phyloP scores from a whole-genome alignment of 1,284 basidiomycete genomes.

The Testicularia cyperi region DNA sequence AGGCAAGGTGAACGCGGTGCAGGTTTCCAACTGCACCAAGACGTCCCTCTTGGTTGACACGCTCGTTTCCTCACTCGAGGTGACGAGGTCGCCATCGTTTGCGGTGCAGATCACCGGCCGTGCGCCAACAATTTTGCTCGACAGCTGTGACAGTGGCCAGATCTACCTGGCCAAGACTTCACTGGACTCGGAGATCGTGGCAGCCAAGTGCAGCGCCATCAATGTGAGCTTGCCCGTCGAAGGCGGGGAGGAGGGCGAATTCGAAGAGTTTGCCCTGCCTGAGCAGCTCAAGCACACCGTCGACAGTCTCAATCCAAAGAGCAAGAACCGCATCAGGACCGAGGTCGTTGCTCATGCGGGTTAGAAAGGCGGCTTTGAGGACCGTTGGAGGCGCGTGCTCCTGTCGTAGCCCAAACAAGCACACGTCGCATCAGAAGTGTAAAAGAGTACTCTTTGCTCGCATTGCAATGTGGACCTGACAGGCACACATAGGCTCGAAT shows the following conservation, averaged over 20 bases:
- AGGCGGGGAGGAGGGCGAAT: constrained; percentile 86
- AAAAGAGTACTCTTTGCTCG: too few species aligned
- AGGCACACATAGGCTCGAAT: too few species aligned
- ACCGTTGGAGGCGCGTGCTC: too few species aligned
- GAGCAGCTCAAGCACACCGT: constrained; percentile 92
- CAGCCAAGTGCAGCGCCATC: constrained; percentile 90
- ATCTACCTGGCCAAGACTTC: constrained; percentile 87
- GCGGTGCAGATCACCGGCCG: constrained; percentile 85
- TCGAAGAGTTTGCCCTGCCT: constrained; percentile 84
- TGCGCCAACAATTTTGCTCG: constrained; percentile 88
- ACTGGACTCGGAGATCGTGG: constrained; percentile 81
- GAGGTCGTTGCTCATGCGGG: constrained; percentile 55
- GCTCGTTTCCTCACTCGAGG: constrained; percentile 81
- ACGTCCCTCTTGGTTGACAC: constrained; percentile 86
- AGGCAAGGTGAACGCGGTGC: constrained; percentile 95
- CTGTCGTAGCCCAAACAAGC: too few species aligned
- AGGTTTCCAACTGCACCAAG: constrained; percentile 73
- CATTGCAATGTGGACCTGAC: too few species aligned
- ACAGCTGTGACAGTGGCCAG: constrained; percentile 91
- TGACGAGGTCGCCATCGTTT: constrained; percentile 91
- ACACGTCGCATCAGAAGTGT: too few species aligned
- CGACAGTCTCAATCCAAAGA: constrained; percentile 69
- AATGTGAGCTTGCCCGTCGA: constrained; percentile 87
- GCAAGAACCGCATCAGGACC: constrained; percentile 65
- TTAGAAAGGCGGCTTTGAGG: constrained; percentile 5